A percentile compares a stretch with the other conserved stretches of the same genome.
These are phyloP conservation scores for Hypericum perforatum DNA, from an alignment of 345 rosid genomes.

Conservation along the genomic window DNA sequence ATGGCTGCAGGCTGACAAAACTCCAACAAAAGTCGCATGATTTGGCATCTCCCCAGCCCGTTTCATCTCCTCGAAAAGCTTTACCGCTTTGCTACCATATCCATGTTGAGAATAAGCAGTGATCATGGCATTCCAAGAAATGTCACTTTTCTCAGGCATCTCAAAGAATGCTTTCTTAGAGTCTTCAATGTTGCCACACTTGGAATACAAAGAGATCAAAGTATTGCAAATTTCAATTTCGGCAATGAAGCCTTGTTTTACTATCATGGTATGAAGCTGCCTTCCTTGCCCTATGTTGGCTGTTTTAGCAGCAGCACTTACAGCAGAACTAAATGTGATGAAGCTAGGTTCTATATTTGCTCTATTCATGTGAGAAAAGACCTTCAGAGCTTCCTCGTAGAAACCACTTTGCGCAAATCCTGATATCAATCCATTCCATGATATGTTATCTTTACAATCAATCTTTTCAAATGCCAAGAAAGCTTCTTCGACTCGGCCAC, in stretches of 20 bases:
- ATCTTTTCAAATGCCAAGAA: slow-evolving; percentile 51
- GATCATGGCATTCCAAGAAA: slow-evolving; percentile 92
- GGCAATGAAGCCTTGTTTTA: slow-evolving; percentile 52
- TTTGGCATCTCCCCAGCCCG: slow-evolving; percentile 39
- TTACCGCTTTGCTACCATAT: slow-evolving; percentile 51
- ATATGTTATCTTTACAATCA: slow-evolving; percentile 55
- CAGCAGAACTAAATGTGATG: slow-evolving; percentile 65
- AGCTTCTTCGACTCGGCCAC: slow-evolving; percentile 60
- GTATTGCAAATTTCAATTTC: slow-evolving; percentile 75
- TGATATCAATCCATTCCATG: slow-evolving; percentile 82
- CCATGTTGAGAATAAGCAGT: slow-evolving; percentile 83
- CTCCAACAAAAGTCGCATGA: slow-evolving; percentile 69
- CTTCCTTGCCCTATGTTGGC: slow-evolving; percentile 70
- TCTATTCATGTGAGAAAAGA: slow-evolving; percentile 51
- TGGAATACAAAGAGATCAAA: slow-evolving; percentile 69
- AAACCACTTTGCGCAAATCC: slow-evolving; percentile 70
- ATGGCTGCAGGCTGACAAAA: slow-evolving; percentile 85
- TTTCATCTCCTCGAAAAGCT: slow-evolving; percentile 60
- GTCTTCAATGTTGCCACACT: slow-evolving; percentile 66
- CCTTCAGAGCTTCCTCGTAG: slow-evolving; percentile 59
- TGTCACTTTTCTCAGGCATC: slow-evolving; percentile 49
- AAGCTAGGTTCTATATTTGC: slow-evolving; percentile 39
- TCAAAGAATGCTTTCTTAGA: slow-evolving; percentile 59
- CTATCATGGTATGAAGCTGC: slow-evolving; percentile 61
- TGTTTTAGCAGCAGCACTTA: slow-evolving; percentile 79